Base-by-base conservation (phyloP, 1,139 yeast genomes). In the Oligophagozyma castellii region DNA sequence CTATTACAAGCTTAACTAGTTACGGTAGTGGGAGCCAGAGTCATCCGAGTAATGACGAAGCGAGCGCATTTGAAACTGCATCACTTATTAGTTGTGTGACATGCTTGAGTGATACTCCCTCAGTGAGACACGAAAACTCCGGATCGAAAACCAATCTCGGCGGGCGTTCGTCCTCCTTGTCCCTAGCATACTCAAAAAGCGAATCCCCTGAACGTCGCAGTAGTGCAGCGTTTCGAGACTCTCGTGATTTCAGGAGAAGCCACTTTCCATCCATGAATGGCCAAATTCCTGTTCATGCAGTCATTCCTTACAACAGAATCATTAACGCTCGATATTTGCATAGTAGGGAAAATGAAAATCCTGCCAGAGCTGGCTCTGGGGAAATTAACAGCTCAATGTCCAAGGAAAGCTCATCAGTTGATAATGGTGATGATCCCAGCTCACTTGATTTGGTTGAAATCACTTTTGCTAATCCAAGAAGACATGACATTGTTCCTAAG, bases 61-160 rank as follows among this genome's bases (percentile, higher is more conserved):
- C n/a, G n/a, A 36, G 40, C 22, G 33, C 35, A 15, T 38, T 46
- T 18, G 56, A 51, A 20, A 45, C 54, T 5, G 40, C 52, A 3
- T 51, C 56, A 5, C 30, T 45, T 16, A 41, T 50, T 27, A 50
- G 55, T 23, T 51, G 55, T 29, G 52, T 51, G 14, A 49, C 55
- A 5, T 51, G 56, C 28, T 27, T 51, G 23, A 49, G 55, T 26
- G 20, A 18, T 10, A 18, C 10, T 7, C 20, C 20, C 8, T n/a
- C n/a, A n/a, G n/a, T n/a, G n/a, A n/a, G n/a, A n/a, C n/a, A n/a
- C n/a, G n/a, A n/a, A n/a, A n/a, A n/a, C n/a, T n/a, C n/a, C n/a
- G n/a, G n/a, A n/a, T n/a, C n/a, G n/a, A n/a, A n/a, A n/a, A n/a
- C n/a, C n/a, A n/a, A n/a, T n/a, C n/a, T n/a, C n/a, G n/a, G n/a